A percentile compares a stretch with the other conserved stretches of the same genome.
Conservation (phyloP, 2,329 filamentous ascomycete species). For the Rutstroemia sp. region DNA sequence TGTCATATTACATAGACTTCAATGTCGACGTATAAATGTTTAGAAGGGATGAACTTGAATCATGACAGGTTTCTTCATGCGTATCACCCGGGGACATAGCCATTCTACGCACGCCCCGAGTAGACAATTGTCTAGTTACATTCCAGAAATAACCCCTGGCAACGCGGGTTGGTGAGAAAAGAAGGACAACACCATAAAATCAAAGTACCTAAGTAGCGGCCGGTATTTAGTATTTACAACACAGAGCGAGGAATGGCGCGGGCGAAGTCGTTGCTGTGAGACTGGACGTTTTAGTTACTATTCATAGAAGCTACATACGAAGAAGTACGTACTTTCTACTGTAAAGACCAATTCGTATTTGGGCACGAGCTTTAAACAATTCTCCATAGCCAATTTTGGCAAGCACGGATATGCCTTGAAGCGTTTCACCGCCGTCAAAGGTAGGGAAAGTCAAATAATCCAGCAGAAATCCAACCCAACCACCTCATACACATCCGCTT, state of each 20-base stretch:
- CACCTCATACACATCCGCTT: background rate
- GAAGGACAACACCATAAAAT: background rate
- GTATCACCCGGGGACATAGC: background rate
- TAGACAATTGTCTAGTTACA: background rate
- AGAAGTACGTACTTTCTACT: too few relatives aligned
- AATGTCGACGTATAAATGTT: background rate
- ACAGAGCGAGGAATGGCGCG: too few relatives aligned
- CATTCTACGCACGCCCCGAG: background rate
- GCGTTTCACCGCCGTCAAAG: background rate
- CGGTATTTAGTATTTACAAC: background rate
- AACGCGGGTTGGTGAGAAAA: background rate
- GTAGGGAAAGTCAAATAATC: too few relatives aligned
- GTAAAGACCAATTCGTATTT: too few relatives aligned
- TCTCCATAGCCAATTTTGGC: background rate
- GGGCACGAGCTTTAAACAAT: too few relatives aligned
- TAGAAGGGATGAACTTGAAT: background rate
- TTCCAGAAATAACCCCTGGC: background rate
- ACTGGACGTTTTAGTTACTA: too few relatives aligned
- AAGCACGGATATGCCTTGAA: background rate
- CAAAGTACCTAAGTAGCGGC: too few relatives aligned
- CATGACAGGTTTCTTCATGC: constrained; percentile 1
- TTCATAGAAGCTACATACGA: too few relatives aligned
- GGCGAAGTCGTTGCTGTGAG: background rate
- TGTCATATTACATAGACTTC: background rate
- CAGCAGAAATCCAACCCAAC: too few relatives aligned